Evolutionary conservation across 768 basidiomycete species (phyloP).

Genomic region (Leccinum boreale): DNA sequence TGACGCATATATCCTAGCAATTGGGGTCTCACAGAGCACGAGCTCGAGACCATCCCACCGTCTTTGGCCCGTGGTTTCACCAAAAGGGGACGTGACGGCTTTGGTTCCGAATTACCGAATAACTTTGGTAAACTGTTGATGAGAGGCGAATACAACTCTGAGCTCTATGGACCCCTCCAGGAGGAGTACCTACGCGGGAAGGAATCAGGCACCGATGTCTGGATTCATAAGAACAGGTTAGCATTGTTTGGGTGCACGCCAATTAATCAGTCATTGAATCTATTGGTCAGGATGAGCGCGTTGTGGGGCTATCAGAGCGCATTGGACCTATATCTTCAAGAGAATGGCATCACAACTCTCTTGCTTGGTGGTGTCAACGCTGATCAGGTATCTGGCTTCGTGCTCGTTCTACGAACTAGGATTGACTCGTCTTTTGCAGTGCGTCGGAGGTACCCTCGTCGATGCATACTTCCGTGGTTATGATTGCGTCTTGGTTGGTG

Average conservation of each 20-base stretch:
- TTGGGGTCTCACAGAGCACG: constrained; percentile 68
- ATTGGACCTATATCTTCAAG: constrained; percentile 58
- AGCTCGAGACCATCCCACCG: constrained; percentile 59
- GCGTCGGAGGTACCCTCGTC: constrained; percentile 60
- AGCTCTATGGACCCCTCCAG: constrained; percentile 63
- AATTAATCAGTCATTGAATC: background rate
- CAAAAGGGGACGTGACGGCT: constrained; percentile 46
- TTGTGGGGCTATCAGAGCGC: constrained; percentile 64
- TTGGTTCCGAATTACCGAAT: constrained; percentile 53
- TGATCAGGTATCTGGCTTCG: constrained; percentile 46
- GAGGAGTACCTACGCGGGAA: constrained; percentile 49
- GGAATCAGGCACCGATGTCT: constrained; percentile 57
- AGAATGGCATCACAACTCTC: constrained; percentile 59
- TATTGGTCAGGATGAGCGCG: constrained; percentile 53
- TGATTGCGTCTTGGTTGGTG: constrained; percentile 56
- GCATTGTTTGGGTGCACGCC: background rate
- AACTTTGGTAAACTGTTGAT: constrained; percentile 56
- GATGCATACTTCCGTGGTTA: constrained; percentile 66
- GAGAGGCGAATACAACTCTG: constrained; percentile 55
- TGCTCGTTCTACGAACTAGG: background rate
- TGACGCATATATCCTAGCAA: constrained; percentile 40
- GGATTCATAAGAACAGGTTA: constrained; percentile 71
- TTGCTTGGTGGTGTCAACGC: constrained; percentile 66
- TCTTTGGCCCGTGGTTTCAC: constrained; percentile 53
- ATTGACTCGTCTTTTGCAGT: constrained; percentile 33